Conservation (phyloP, 495 filamentous ascomycete genomes). For the Trichoderma reesei region DNA sequence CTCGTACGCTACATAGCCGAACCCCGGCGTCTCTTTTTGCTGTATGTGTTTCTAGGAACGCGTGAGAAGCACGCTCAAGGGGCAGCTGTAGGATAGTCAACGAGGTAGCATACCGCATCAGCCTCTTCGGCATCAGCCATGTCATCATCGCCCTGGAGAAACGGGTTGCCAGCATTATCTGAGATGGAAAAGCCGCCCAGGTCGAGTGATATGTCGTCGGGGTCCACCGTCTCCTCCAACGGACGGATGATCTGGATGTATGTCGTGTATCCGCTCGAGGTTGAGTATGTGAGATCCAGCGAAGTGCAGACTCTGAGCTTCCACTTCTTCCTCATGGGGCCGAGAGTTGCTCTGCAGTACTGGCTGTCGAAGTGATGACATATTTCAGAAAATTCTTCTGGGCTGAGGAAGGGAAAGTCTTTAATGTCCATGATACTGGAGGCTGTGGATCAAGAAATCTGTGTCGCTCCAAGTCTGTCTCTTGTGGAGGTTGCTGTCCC, state of each 20-base stretch:
- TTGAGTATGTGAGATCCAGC: constrained; percentile 23
- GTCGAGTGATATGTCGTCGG: constrained; percentile 30
- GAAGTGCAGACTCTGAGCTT: constrained; percentile 27
- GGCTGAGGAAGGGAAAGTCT: constrained; percentile 47
- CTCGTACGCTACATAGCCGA: constrained; percentile 51
- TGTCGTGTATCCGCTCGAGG: constrained; percentile 26
- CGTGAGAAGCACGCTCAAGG: constrained; percentile 10
- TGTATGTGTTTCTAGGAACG: constrained; percentile 28
- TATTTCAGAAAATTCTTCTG: constrained; percentile 49
- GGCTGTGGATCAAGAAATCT: too few relatives aligned
- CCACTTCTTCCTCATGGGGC: constrained; percentile 35
- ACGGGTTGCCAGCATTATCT: neutral
- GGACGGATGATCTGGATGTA: constrained; percentile 40
- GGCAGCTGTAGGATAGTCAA: neutral
- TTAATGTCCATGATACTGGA: constrained; percentile 15
- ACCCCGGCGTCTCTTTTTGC: constrained; percentile 15
- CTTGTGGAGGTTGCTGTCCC: too few relatives aligned
- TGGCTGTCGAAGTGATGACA: constrained; percentile 49
- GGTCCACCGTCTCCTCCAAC: constrained; percentile 30
- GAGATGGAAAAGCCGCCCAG: constrained; percentile 30
- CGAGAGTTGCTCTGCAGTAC: constrained; percentile 41
- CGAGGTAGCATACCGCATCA: constrained; percentile 30
- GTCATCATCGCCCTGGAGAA: constrained; percentile 19
- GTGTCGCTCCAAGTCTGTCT: too few relatives aligned
- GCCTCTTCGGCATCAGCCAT: constrained; percentile 38